phyloP scores from a whole-genome alignment of 768 basidiomycete species.

The Tulasnella sp. region DNA sequence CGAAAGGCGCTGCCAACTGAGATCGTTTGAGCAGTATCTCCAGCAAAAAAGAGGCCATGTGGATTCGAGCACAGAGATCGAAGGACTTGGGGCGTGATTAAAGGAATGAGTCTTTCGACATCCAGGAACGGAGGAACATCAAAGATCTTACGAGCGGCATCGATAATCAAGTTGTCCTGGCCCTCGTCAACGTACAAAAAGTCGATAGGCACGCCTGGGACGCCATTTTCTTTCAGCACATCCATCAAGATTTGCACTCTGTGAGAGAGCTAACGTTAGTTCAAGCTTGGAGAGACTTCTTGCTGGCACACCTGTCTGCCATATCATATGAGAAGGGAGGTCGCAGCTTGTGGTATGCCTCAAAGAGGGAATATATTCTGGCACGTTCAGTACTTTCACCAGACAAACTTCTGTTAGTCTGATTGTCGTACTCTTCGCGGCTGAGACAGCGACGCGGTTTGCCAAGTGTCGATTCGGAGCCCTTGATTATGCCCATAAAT shows the following conservation, averaged over 20 bases:
- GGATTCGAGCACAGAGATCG: conserved; percentile 6
- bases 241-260: conserved; percentile 1
- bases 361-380: neutral
- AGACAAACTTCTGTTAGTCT: neutral
- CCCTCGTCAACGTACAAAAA: conserved; percentile 70
- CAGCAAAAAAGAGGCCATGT: conserved; percentile 21
- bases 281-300: too few species aligned
- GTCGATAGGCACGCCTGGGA: conserved; percentile 38
- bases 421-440: neutral
- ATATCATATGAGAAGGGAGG: neutral
- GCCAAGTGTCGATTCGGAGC: conserved; percentile 53
- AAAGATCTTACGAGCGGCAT: conserved; percentile 32
- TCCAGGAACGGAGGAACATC: too few species aligned
- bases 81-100: neutral
- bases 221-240: neutral
- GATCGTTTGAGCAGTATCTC: conserved; percentile 34
- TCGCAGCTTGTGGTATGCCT: neutral
- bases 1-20: conserved; percentile 16
- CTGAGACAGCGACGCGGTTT: neutral
- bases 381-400: neutral
- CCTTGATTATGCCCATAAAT: conserved; percentile 49
- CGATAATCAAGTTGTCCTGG: conserved; percentile 67
- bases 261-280: neutral
- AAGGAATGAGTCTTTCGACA: too few species aligned
- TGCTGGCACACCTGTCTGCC: neutral